phyloP scores from a whole-genome alignment of 208 protist genomes.

The Trypanosoma melophagium region DNA sequence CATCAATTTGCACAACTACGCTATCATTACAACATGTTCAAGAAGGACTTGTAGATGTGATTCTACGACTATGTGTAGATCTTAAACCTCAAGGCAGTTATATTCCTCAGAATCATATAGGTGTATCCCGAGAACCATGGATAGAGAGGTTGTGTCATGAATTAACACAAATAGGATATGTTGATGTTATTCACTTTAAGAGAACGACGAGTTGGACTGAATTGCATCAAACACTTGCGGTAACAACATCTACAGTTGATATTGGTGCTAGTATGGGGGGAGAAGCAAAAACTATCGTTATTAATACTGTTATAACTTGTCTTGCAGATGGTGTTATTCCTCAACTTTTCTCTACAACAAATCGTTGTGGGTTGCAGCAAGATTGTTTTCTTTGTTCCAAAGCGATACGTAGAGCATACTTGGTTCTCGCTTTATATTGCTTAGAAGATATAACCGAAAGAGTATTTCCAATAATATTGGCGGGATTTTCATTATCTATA shows the following conservation, averaged over 20 bases:
- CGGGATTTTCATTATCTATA: slow-evolving; percentile 7
- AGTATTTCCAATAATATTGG: slow-evolving; percentile 14
- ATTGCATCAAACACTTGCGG: slow-evolving; percentile 54
- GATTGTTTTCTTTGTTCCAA: slow-evolving; percentile 18
- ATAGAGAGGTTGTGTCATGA: slow-evolving; percentile 51
- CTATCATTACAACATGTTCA: slow-evolving; percentile 38
- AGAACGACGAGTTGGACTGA: slow-evolving; percentile 65
- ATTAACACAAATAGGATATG: slow-evolving; percentile 44
- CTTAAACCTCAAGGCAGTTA: slow-evolving; percentile 19
- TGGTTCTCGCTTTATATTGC: slow-evolving; percentile 24
- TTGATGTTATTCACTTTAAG: slow-evolving; percentile 64
- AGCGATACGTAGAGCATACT: slow-evolving; percentile 11
- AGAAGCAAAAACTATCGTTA: not conserved
- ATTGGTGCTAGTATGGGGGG: slow-evolving; percentile 8
- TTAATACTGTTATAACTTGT: slow-evolving; percentile 17
- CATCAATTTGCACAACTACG: slow-evolving; percentile 24
- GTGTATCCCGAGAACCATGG: slow-evolving; percentile 3
- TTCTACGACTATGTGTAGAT: slow-evolving; percentile 61
- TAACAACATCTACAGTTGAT: slow-evolving; percentile 12
- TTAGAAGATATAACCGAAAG: slow-evolving; percentile 14
- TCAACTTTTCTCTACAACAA: slow-evolving; percentile 15
- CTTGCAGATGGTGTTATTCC: slow-evolving; percentile 11
- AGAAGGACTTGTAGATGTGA: slow-evolving; percentile 42
- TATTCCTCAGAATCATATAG: not conserved
- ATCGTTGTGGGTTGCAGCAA: slow-evolving; percentile 9